Evolutionary conservation across 2,329 filamentous ascomycete genomes (phyloP).

Genomic region (Zymoseptoria crescenta): DNA sequence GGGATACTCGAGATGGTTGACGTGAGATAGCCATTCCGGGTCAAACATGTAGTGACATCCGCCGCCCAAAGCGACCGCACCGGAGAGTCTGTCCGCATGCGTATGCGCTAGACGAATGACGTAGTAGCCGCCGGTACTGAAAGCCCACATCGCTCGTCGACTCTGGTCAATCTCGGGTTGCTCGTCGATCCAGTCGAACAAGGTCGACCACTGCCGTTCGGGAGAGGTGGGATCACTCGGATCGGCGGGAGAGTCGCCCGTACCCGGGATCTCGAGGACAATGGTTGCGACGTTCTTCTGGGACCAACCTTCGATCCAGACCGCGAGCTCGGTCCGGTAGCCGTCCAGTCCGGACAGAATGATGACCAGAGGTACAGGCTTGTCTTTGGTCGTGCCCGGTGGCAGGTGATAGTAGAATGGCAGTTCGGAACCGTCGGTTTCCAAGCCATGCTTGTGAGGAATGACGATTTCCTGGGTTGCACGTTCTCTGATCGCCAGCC

Average conservation of each 20-base stretch:
- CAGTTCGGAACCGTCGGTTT: constrained; percentile 48
- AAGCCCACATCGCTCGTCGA: constrained; percentile 48
- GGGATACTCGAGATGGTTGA: constrained; percentile 52
- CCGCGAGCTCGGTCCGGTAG: constrained; percentile 49
- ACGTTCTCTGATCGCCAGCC: constrained; percentile 41
- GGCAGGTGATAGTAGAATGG: constrained; percentile 61
- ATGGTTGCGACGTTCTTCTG: constrained; percentile 43
- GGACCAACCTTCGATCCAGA: constrained; percentile 46
- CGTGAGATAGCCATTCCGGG: constrained; percentile 45
- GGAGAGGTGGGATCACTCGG: constrained; percentile 41
- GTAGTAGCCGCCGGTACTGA: constrained; percentile 53
- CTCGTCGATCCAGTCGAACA: constrained; percentile 48
- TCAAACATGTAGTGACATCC: constrained; percentile 54
- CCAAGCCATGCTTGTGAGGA: constrained; percentile 46
- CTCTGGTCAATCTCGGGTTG: constrained; percentile 42
- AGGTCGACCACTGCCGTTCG: constrained; percentile 46
- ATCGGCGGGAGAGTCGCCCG: constrained; percentile 48
- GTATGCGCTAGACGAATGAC: constrained; percentile 51
- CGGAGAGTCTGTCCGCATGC: constrained; percentile 44
- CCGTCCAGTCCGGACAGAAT: constrained; percentile 54
- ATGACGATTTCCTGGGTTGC: constrained; percentile 56
- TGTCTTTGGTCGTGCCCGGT: constrained; percentile 32
- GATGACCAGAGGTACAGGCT: constrained; percentile 45
- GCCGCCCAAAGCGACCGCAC: constrained; percentile 48
- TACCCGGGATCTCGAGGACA: constrained; percentile 51